phyloP scores from a whole-genome alignment of 2,329 filamentous ascomycete genomes.

The Verticillium zaregamsianum region DNA sequence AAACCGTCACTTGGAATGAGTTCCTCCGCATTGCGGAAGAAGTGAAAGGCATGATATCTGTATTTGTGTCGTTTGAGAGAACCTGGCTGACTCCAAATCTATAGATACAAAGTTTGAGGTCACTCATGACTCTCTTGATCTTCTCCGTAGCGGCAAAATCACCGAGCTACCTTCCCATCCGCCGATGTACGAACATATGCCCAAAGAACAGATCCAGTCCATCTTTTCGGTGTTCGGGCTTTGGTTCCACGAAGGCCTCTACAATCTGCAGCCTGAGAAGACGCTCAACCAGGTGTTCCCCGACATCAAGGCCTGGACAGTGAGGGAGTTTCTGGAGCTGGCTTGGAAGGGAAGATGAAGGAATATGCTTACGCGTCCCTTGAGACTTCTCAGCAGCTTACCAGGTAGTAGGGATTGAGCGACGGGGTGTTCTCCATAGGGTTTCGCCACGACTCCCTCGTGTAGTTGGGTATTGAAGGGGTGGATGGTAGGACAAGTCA shows the following conservation, averaged over 20 bases:
- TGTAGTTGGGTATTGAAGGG: too few species aligned
- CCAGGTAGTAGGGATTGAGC: too few species aligned
- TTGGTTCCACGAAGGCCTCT: conserved; percentile 14
- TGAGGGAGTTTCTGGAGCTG: conserved; percentile 18
- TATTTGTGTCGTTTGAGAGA: too few species aligned
- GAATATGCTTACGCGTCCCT: too few species aligned
- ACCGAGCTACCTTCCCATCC: conserved; percentile 23
- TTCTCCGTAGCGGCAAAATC: conserved; percentile 26
- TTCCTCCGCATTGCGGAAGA: conserved; percentile 35
- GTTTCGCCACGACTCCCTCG: too few species aligned
- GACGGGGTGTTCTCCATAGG: too few species aligned
- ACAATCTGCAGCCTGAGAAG: conserved; percentile 12
- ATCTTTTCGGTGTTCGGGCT: conserved; percentile 16
- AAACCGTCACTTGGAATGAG: conserved; percentile 38
- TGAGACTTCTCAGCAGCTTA: too few species aligned
- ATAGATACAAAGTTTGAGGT: conserved; percentile 23
- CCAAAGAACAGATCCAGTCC: conserved; percentile 13
- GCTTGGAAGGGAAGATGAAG: background rate
- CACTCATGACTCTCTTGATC: conserved; percentile 23
- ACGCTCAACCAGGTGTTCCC: conserved; percentile 23
- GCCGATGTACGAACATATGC: conserved; percentile 14
- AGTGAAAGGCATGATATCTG: conserved; percentile 20
- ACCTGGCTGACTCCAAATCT: too few species aligned
- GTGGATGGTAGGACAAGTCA: too few species aligned
- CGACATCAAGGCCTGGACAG: conserved; percentile 17